Evolutionary conservation across 2,329 filamentous ascomycete species (phyloP), one percentile per base, ranked within the genome.

Genomic region (Aspergillus brasiliensis): DNA sequence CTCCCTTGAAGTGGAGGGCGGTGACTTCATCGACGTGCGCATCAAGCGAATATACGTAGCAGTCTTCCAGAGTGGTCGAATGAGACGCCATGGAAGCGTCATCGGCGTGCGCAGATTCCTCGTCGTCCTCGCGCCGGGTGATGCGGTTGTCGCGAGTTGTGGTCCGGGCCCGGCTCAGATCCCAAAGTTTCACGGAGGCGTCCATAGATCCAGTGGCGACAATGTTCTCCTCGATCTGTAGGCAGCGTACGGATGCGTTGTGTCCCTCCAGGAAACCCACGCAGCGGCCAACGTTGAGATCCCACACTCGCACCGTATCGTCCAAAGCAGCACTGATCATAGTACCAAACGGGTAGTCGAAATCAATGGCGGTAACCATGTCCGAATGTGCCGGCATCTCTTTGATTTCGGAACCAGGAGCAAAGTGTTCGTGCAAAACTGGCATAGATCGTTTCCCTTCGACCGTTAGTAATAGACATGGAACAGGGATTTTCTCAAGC

Each of bases 151-250:
- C 83, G 10, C 66, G 67, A 11, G 91, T 90, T 56, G 91, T 88
- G 73, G 96, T 95, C 67, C 91, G 90, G 25, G 93, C 91, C 73
- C 89, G 90, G 75, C 90, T 96, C 47, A 99, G 80, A 78, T 99
- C 95, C 95, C 95, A 99, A 15, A 99, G 81, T 57, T 91, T 88
- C 69, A 99, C 95, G 1, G 92, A 96, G 3, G 95, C 95, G 73
- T 99, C 95, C 83, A 93, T 90, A 2, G 92, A 96, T 17, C 95
- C 95, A 1, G 95, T 98, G 5, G 93, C 94, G 27, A 97, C 88
- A 63, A 98, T 90, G 73, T 96, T 97, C 73, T 98, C 94, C 73
- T 97, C 91, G 0, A 99, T 91, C 73, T 99, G 95, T 51, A 99
- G 80, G 60, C 94, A 87, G 56, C 94, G 87, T 21, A 99, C 95